Base-by-base conservation (phyloP, 2,329 filamentous ascomycete species). In the Calycina herbarum region DNA sequence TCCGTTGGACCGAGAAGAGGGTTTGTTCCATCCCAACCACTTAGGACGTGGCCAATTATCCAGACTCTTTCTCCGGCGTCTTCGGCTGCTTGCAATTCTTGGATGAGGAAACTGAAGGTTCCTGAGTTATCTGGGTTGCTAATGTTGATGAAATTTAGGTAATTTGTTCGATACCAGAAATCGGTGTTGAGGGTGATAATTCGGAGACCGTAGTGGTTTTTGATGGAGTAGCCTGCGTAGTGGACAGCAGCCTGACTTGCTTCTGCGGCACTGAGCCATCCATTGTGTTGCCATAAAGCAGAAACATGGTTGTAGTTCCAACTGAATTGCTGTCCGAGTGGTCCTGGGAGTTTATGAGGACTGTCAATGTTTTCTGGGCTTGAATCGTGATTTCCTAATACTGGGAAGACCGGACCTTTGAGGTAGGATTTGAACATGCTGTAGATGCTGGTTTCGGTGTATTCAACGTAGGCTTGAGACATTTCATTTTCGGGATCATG, bases 261-360 rank as follows among this genome's bases (percentile, higher is more conserved):
- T 4, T 79, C 78, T 15, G 76, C 69, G 11, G 74, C 72, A 65
- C 80, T 78, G 60, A 87, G 80, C 84, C 84, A 87, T 20, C 82
- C 82, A 66, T 85, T 82, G 64, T 86, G 80, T 68, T 82, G 77
- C 85, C 85, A 86, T 0, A 86, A 76, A 13, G 75, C 76, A n/a
- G 84, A 78, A 17, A 86, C 77, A 68, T 86, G 83, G 31, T 85
- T 78, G 68, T 83, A 86, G 69, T 86, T 85, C 85, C 85, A 87
- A 62, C 81, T 84, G 68, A 83, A 81, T 68, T 87, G 85, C 66
- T 82, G 74, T 1, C 84, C 83, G 0, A 87, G 76, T 0, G 78
- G 77, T 0, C 82, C 83, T 8, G 83, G 83, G 8, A 87, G 75
- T 35, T 74, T 81, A 68, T 86, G 81, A 1, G 84, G 82, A 6